These are phyloP conservation scores for Solanum etuberosum DNA, from an alignment of 257 asterid species.

Conservation along the genomic window DNA sequence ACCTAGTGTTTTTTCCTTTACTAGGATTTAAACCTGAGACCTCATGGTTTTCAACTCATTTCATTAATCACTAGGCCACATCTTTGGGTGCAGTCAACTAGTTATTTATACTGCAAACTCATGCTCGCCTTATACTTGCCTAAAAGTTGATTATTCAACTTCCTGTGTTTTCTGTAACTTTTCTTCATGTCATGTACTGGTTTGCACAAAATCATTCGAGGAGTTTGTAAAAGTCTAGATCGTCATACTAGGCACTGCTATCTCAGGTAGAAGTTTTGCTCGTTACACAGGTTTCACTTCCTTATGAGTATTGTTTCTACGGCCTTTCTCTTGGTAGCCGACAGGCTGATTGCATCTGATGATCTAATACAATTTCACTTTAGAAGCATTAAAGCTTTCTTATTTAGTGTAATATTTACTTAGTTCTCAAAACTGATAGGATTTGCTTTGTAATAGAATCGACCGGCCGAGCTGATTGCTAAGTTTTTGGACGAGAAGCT, in stretches of 20 bases:
- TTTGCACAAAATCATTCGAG: background rate
- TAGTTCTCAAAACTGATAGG: background rate
- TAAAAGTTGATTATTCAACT: background rate
- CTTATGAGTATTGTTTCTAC: background rate
- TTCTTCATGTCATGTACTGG: background rate
- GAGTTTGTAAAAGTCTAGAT: background rate
- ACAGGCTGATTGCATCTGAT: background rate
- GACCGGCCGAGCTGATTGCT: conserved; percentile 96
- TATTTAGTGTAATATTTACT: background rate
- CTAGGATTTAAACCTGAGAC: background rate
- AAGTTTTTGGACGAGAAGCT: conserved; percentile 96
- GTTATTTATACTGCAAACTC: background rate
- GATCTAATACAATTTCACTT: background rate
- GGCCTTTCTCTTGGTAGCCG: background rate
- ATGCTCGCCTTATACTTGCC: background rate
- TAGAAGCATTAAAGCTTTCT: background rate
- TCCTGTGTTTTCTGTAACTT: background rate
- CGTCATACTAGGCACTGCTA: background rate
- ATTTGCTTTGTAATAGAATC: conserved; percentile 43
- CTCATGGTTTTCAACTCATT: background rate
- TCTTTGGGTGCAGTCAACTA: background rate
- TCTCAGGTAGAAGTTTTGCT: background rate
- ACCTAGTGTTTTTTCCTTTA: background rate
- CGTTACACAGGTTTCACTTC: background rate
- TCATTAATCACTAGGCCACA: background rate